A percentile compares a stretch with the other conserved stretches of the same genome.
Evolutionary conservation across 306 rosid species (phyloP).

Genomic region (Acacia confusa): DNA sequence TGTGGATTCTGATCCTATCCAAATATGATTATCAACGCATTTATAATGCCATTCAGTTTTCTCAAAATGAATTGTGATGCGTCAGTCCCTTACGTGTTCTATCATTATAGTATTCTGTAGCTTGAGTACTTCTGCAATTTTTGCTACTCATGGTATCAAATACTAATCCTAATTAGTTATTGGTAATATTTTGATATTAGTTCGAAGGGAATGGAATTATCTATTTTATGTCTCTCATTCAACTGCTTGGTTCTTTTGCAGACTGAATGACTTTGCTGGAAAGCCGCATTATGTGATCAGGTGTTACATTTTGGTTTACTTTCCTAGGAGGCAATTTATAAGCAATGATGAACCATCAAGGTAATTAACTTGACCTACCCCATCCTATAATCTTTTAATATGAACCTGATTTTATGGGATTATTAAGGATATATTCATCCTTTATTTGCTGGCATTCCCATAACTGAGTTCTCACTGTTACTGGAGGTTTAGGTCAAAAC

Average conservation of each 20-base stretch:
- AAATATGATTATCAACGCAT: background rate
- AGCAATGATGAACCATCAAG: conserved; percentile 18
- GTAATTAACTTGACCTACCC: background rate
- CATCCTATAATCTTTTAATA: background rate
- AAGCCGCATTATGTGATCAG: background rate
- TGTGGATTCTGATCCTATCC: background rate
- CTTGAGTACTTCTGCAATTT: background rate
- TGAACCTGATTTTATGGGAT: background rate
- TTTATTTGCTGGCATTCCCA: background rate
- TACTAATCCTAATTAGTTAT: background rate
- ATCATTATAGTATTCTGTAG: background rate
- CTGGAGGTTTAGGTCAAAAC: conserved; percentile 1
- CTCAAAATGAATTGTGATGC: background rate
- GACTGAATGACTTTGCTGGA: background rate
- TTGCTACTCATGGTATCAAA: background rate
- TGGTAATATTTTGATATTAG: background rate
- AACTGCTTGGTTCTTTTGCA: background rate
- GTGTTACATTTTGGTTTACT: background rate
- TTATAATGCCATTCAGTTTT: background rate
- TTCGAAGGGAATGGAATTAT: background rate
- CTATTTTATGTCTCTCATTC: background rate
- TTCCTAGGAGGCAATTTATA: background rate
- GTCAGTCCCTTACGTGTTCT: background rate
- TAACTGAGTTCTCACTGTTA: background rate
- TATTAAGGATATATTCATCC: background rate